These are phyloP conservation scores for Arbutus unedo DNA, from an alignment of 148 eudicot genomes.

Conservation along the genomic window DNA sequence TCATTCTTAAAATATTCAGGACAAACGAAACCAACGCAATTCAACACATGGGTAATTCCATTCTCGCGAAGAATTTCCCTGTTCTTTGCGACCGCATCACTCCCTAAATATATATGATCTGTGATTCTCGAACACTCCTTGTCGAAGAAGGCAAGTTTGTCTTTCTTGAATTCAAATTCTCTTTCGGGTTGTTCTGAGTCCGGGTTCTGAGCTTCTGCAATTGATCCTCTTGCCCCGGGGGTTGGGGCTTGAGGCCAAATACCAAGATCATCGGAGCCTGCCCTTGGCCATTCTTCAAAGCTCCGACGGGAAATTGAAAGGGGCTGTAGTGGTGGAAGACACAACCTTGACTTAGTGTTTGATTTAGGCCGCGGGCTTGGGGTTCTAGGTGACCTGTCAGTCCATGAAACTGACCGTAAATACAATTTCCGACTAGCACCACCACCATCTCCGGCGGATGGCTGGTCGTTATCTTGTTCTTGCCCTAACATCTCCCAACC, in stretches of 20 bases:
- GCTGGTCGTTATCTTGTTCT: conserved; percentile 35
- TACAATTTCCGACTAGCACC: conserved; percentile 36
- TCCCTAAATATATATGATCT: conserved; percentile 84
- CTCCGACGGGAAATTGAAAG: conserved; percentile 60
- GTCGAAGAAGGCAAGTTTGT: conserved; percentile 77
- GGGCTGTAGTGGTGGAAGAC: conserved; percentile 76
- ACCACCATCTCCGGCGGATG: conserved; percentile 17
- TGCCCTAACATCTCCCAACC: conserved; percentile 49
- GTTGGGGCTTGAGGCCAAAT: conserved; percentile 83
- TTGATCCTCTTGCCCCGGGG: conserved; percentile 56
- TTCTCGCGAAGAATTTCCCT: conserved; percentile 62
- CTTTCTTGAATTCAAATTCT: conserved; percentile 66
- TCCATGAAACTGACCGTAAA: conserved; percentile 72
- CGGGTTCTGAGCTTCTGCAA: conserved; percentile 18
- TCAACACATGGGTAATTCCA: conserved; percentile 85
- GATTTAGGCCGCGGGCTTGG: conserved; percentile 45
- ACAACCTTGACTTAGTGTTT: conserved; percentile 53
- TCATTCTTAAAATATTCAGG: conserved; percentile 90
- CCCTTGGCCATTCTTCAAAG: conserved; percentile 85
- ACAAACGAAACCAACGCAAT: conserved; percentile 92
- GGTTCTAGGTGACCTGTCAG: conserved; percentile 58
- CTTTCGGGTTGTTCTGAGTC: conserved; percentile 20
- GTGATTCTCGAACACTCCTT: conserved; percentile 83
- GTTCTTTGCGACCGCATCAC: conserved; percentile 79
- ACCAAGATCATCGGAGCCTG: conserved; percentile 94